Evolutionary conservation across 1,139 yeast genomes (phyloP).

Genomic region (Groenewaldozyma auringiensis): DNA sequence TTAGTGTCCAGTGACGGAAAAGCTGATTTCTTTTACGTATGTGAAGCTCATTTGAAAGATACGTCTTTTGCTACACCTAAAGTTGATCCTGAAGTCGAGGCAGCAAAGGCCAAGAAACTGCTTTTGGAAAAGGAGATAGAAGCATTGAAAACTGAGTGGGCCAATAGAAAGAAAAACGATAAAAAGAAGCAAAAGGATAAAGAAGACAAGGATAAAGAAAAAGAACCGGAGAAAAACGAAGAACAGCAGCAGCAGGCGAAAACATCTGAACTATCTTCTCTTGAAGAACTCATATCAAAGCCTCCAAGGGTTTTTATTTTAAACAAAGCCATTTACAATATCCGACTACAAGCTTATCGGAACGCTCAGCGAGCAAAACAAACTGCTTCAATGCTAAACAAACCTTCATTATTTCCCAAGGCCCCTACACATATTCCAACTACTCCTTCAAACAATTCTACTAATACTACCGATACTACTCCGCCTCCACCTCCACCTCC

Average conservation of each 20-base stretch:
- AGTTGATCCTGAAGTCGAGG: slow-evolving; percentile 41
- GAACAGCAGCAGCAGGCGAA: slow-evolving; percentile 15
- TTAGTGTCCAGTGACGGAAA: slow-evolving; percentile 43
- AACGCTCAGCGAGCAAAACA: slow-evolving; percentile 37
- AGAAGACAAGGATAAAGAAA: slow-evolving; percentile 18
- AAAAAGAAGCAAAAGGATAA: slow-evolving; percentile 18
- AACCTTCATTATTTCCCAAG: slow-evolving; percentile 48
- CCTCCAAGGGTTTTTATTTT: slow-evolving; percentile 44
- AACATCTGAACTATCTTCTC: slow-evolving; percentile 12
- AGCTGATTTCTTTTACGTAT: slow-evolving; percentile 61
- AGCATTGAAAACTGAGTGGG: slow-evolving; percentile 30
- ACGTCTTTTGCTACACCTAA: slow-evolving; percentile 52
- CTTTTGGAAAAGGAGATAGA: slow-evolving; percentile 39
- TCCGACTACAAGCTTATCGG: slow-evolving; percentile 41
- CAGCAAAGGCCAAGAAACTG: slow-evolving; percentile 36
- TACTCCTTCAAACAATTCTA: background rate
- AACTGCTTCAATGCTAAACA: slow-evolving; percentile 37
- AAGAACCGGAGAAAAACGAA: slow-evolving; percentile 16
- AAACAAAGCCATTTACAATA: slow-evolving; percentile 45
- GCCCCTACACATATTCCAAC: slow-evolving; percentile 36
- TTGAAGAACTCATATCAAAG: slow-evolving; percentile 26
- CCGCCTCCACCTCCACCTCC: slow-evolving; percentile 1
- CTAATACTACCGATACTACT: background rate
- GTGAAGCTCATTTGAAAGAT: slow-evolving; percentile 58
- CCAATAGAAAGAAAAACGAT: slow-evolving; percentile 18